These are phyloP conservation scores for Ophiostoma perfectum DNA, from an alignment of 2,329 filamentous ascomycete species.

Conservation along the genomic window DNA sequence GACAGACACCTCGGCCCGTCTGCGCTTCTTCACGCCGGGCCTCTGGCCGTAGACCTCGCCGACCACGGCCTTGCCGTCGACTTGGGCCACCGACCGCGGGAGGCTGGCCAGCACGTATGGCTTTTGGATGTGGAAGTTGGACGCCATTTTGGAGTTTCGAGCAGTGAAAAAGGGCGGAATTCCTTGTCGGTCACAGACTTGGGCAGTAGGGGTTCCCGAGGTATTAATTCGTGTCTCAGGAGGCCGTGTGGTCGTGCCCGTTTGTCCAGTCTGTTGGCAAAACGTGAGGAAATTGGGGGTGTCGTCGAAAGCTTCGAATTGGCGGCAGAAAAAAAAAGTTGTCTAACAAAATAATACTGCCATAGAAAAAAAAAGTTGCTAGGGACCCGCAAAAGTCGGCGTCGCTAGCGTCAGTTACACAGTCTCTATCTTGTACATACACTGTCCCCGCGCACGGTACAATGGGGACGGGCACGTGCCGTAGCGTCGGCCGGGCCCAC, in stretches of 20 bases:
- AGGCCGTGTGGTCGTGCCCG: background rate
- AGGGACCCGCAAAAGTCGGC: slow-evolving; percentile 18
- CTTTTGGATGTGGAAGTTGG: slow-evolving; percentile 57
- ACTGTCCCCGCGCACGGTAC: slow-evolving; percentile 4
- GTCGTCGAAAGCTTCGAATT: slow-evolving; percentile 13
- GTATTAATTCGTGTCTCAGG: background rate
- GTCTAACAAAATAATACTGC: slow-evolving; percentile 7
- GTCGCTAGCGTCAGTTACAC: slow-evolving; percentile 13
- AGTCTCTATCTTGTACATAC: background rate
- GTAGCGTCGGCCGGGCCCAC: slow-evolving; percentile 16
- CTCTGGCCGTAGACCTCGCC: slow-evolving; percentile 58
- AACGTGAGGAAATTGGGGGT: slow-evolving; percentile 16
- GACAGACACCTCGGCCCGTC: slow-evolving; percentile 58
- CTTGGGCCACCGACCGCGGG: slow-evolving; percentile 52
- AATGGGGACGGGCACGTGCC: slow-evolving; percentile 16
- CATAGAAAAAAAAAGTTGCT: slow-evolving; percentile 24
- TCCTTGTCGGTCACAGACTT: background rate
- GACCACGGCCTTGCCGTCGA: slow-evolving; percentile 48
- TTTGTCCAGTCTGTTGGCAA: background rate
- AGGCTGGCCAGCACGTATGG: slow-evolving; percentile 59
- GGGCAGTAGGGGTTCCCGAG: background rate
- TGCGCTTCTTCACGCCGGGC: slow-evolving; percentile 52
- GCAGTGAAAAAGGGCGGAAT: background rate
- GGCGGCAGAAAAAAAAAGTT: slow-evolving; percentile 28
- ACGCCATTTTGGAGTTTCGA: slow-evolving; percentile 43